Conservation (phyloP, 805 yeast genomes). For the Starmerella gropengiesseri region DNA sequence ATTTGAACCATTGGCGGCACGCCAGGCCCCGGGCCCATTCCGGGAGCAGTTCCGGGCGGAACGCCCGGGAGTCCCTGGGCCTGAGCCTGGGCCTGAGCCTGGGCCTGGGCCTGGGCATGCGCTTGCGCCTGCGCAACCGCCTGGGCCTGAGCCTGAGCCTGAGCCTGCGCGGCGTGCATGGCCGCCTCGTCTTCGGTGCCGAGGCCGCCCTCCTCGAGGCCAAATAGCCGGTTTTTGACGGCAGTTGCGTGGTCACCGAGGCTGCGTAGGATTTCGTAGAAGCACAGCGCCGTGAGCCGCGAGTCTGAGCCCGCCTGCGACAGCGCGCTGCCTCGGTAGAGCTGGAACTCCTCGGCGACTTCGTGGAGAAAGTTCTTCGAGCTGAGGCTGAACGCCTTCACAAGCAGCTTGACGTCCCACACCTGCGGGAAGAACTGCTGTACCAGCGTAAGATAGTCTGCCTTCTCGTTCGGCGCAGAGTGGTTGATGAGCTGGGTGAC, state of each 20-base stretch:
- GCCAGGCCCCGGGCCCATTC: conserved; percentile 6
- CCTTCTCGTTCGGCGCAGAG: conserved; percentile 67
- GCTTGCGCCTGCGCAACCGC: conserved; percentile 23
- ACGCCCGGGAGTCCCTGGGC: conserved; percentile 5
- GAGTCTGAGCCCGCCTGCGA: conserved; percentile 39
- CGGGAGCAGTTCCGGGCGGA: conserved; percentile 5
- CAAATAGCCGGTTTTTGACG: conserved; percentile 31
- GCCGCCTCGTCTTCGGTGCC: conserved; percentile 15
- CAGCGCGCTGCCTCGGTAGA: conserved; percentile 30
- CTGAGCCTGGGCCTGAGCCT: conserved; percentile 26
- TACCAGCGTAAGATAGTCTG: conserved; percentile 64
- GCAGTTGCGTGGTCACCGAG: conserved; percentile 28
- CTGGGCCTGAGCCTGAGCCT: conserved; percentile 17
- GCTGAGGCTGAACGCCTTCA: conserved; percentile 30
- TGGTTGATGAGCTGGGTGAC: conserved; percentile 64
- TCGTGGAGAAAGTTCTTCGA: conserved; percentile 31
- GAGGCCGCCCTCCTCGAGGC: conserved; percentile 28
- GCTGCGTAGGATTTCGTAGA: conserved; percentile 34
- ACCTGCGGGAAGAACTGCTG: conserved; percentile 65
- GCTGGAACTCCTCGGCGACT: conserved; percentile 36
- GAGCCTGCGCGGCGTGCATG: conserved; percentile 9
- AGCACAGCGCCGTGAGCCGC: conserved; percentile 34
- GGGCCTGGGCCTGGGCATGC: conserved; percentile 20
- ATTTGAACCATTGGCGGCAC: conserved; percentile 17
- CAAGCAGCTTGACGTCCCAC: conserved; percentile 60